Base-by-base conservation (phyloP, 2,329 filamentous ascomycete genomes). In the Elsinoe fawcettii region DNA sequence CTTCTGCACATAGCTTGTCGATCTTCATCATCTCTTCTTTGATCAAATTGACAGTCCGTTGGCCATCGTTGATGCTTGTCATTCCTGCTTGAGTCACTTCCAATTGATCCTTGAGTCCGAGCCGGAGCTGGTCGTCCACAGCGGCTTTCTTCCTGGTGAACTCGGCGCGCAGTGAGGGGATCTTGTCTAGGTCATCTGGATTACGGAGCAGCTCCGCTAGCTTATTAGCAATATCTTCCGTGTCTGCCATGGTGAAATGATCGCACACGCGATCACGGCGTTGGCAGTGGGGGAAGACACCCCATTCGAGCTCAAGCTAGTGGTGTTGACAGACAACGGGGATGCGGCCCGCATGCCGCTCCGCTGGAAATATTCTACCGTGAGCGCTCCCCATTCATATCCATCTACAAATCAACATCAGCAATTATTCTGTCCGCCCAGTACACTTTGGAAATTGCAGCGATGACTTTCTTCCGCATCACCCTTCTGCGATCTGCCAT, bases 11-110 rank as follows among this genome's bases (percentile, higher is more conserved):
- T 62, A 99, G 82, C 74, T 89, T 90, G 76, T 99, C 93, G 67
- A 99, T 97, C 74, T 92, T 95, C 79, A 95, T 90, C 83, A 99
- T 93, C 76, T 99, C 93, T 64, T 97, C 92, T 73, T 95, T 96
- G 74, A 96, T 96, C 66, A 87, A 83, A 69, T 89, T 87, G 34
- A 99, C 88, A 60, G 89, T 89, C 71, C 91, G 88, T 73, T 97
- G 91, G 58, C 91, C 91, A 69, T 96, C 90, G 44, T 83, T 84
- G 63, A 99, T 85, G 61, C 88, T 88, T 63, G 77, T 86, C 85
- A 99, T 96, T 70, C 93, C 93, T 64, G 87, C 82, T 75, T 97
- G 92, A 9, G 93, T 96, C 56, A 91, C 87, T 74, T 96, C 89
- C 58, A 99, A 82, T 78, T 99, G 93, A 67, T 96, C 90, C 65